Base-by-base conservation (phyloP, 2,329 filamentous ascomycete species). In the Chalaropsis ovoidea region DNA sequence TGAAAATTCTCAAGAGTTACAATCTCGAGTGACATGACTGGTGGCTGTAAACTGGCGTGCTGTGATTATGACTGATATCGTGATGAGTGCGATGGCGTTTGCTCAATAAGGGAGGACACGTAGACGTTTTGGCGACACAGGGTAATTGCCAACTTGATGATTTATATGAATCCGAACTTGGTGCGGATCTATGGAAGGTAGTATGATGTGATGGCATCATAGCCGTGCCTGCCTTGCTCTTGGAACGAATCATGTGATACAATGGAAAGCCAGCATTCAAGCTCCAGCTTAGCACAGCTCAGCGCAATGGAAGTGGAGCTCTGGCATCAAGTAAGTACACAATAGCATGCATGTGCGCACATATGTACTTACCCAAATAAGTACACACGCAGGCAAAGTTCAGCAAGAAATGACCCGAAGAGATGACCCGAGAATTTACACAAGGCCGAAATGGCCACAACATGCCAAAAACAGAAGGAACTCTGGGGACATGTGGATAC, bases 1-100 rank as follows among this genome's bases (percentile, higher is more conserved):
- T 75, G 71, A 67, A 81, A 76, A 70, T 82, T 82, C 19, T 80
- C 78, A 68, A 84, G 76, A 3, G 78, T 81, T 65, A 84, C 74
- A 69, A 80, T 73, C 70, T 79, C 75, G 42, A 72, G 66, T 42
- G 71, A 65, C 74, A 77, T 76, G 17, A 31, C 27, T 35, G 27
- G n/a, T 8, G 27, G 11, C 31, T 39, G 11, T 17, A n/a, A 13
- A 31, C 22, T 27, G 43, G 15, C 24, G 15, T 39, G 2, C 22
- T 4, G 27, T 7, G 54, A n/a, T n/a, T n/a, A 11, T 31, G 31
- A n/a, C 7, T 39, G 54, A 58, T 58, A 13, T 19, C 13, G 31
- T 19, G 54, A 58, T 39, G 43, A 6, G n/a, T 5, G 43, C 4
- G 43, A 47, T 3, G 6, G 43, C n/a, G n/a, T 47, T 17, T 47